A percentile compares a stretch with the other conserved stretches of the same genome.
phyloP scores from a whole-genome alignment of 129 eudicot genomes.

The Sambucus nigra region DNA sequence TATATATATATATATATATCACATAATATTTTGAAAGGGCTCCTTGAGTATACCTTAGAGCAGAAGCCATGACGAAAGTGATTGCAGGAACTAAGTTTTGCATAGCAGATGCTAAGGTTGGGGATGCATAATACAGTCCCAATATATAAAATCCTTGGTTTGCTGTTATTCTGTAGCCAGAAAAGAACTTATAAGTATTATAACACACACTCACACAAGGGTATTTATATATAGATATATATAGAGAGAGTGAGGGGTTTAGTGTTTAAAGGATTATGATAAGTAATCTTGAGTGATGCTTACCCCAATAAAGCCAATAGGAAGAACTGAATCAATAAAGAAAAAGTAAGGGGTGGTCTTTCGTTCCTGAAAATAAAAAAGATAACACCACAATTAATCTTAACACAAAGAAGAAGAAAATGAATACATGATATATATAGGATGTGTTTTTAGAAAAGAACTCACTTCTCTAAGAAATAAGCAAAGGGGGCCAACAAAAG shows the following conservation, averaged over 20 bases:
- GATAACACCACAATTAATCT: neutral
- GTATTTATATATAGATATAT: neutral
- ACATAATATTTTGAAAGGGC: too few relatives aligned
- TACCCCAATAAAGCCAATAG: slow-evolving; percentile 71
- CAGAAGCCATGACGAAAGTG: slow-evolving; percentile 82
- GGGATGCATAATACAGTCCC: slow-evolving; percentile 83
- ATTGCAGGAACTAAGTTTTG: slow-evolving; percentile 93
- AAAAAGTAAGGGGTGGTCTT: slow-evolving; percentile 70
- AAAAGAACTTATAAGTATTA: neutral
- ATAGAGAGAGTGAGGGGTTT: neutral
- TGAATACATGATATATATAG: neutral
- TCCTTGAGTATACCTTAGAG: slow-evolving; percentile 68
- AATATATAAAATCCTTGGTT: slow-evolving; percentile 83
- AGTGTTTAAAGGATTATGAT: too few relatives aligned
- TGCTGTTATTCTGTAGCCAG: slow-evolving; percentile 61
- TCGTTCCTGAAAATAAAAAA: slow-evolving; percentile 44
- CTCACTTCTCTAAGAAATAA: slow-evolving; percentile 67
- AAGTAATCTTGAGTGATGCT: too few relatives aligned
- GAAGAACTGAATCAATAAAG: slow-evolving; percentile 69
- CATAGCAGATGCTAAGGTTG: slow-evolving; percentile 88
- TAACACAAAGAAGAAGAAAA: neutral
- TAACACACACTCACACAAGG: too few relatives aligned
- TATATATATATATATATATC: too few relatives aligned
- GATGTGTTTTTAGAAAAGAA: neutral
- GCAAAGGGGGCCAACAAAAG: slow-evolving; percentile 66